phyloP scores from a whole-genome alignment of 1,284 basidiomycete species.

The Tilletia walkeri region DNA sequence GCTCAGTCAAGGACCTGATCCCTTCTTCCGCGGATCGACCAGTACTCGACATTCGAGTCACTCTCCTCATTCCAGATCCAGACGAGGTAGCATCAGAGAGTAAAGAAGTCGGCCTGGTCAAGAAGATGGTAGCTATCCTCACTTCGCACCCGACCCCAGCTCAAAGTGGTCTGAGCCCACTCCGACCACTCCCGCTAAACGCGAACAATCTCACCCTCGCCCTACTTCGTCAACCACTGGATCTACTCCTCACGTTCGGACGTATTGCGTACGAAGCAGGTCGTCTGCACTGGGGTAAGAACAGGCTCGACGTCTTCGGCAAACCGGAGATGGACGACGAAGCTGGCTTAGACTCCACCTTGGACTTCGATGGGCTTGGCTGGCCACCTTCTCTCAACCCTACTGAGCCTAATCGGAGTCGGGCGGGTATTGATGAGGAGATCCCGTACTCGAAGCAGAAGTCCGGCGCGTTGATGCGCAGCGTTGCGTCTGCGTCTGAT shows the following conservation, averaged over 20 bases:
- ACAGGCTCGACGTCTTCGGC: constrained; percentile 66
- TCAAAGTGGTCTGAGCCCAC: constrained; percentile 19
- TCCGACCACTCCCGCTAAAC: constrained; percentile 58
- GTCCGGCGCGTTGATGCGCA: constrained; percentile 23
- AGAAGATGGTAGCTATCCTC: constrained; percentile 62
- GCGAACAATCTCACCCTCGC: constrained; percentile 59
- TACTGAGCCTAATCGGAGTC: constrained; percentile 30
- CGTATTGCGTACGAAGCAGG: constrained; percentile 70
- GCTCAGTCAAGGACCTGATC: constrained; percentile 39
- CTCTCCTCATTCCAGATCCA: constrained; percentile 35
- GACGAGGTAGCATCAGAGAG: background rate
- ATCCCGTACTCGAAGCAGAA: constrained; percentile 27
- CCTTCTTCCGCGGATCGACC: constrained; percentile 12
- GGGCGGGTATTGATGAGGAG: background rate
- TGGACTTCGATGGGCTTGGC: constrained; percentile 25
- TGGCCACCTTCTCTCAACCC: constrained; percentile 31
- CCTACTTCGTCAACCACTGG: constrained; percentile 62
- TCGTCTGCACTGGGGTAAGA: constrained; percentile 66
- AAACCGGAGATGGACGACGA: constrained; percentile 62
- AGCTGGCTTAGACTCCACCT: background rate
- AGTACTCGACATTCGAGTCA: constrained; percentile 30
- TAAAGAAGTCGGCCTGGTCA: constrained; percentile 26
- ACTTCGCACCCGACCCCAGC: constrained; percentile 56
- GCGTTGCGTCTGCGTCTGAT: constrained; percentile 23
- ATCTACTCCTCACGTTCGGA: constrained; percentile 64